A percentile compares a stretch with the other conserved stretches of the same genome.
These are phyloP conservation scores for Ganoderma multipileum DNA, from an alignment of 1,284 basidiomycete genomes.

Conservation along the genomic window DNA sequence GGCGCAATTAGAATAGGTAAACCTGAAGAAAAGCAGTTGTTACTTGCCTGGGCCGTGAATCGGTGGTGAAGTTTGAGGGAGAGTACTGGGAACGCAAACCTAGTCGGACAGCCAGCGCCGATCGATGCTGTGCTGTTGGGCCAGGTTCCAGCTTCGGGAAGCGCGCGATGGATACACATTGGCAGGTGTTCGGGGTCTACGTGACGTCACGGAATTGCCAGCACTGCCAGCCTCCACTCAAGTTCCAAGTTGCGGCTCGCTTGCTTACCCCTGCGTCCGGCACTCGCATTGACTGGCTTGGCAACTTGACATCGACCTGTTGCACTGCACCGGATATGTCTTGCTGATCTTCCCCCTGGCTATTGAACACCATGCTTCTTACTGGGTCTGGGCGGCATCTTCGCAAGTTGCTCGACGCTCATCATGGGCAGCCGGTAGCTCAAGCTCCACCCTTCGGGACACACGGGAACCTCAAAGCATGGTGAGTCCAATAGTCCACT, in stretches of 20 bases:
- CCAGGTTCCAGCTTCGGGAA: neutral
- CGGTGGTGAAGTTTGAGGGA: neutral
- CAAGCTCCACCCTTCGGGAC: neutral
- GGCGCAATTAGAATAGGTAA: neutral
- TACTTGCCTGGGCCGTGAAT: neutral
- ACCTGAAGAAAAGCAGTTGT: neutral
- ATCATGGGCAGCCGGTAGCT: neutral
- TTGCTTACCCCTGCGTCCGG: neutral
- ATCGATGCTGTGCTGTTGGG: constrained; percentile 5
- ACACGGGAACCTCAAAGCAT: neutral
- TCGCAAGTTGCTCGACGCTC: neutral
- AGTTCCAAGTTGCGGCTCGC: neutral
- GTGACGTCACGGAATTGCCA: neutral
- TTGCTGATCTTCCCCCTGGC: neutral
- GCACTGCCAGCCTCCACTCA: neutral
- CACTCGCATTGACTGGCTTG: neutral
- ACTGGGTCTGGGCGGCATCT: neutral
- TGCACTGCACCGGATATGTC: neutral
- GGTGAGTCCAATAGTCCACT: neutral
- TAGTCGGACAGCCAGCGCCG: neutral
- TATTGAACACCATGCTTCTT: neutral
- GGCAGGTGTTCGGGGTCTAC: neutral
- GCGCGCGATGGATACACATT: constrained; percentile 4
- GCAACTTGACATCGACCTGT: neutral
- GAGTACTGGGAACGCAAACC: no score